Evolutionary conservation across 352 stramenopile species (phyloP).

Genomic region (Blastocystis sp.): DNA sequence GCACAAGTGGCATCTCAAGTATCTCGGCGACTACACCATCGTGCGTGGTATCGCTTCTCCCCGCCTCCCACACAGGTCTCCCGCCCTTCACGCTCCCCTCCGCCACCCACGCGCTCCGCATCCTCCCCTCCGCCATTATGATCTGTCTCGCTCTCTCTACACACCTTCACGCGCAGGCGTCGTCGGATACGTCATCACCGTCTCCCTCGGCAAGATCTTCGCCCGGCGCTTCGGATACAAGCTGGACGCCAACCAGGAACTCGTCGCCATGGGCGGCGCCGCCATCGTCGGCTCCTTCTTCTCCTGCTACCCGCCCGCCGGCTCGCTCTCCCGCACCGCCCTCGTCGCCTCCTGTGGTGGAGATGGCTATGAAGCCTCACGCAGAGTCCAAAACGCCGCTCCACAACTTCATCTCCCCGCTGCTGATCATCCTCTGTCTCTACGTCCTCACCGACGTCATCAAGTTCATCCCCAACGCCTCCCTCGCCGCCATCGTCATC

Average conservation of each 20-base stretch:
- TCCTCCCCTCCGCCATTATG: conserved; percentile 44
- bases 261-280: conserved; percentile 58
- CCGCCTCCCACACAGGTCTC: background rate
- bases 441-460: conserved; percentile 52
- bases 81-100: conserved; percentile 6
- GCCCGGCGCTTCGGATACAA: conserved; percentile 53
- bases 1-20: conserved; percentile 39
- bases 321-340: conserved; percentile 59
- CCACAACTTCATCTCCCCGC: conserved; percentile 53
- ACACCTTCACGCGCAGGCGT: background rate
- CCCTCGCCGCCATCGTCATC: conserved; percentile 41
- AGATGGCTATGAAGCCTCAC: background rate
- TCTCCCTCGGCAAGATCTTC: conserved; percentile 59
- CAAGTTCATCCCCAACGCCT: conserved; percentile 50
- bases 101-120: background rate
- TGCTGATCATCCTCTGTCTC: conserved; percentile 53
- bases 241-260: conserved; percentile 59
- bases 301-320: conserved; percentile 57
- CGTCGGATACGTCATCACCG: conserved; percentile 57
- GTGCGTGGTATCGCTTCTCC: background rate
- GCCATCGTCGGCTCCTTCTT: conserved; percentile 59
- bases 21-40: conserved; percentile 51
- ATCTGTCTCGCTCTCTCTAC: background rate
- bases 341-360: conserved; percentile 53
- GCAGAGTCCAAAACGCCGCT: background rate